These are phyloP conservation scores for Kwoniella sp. DNA, from an alignment of 768 basidiomycete genomes.

Conservation along the genomic window DNA sequence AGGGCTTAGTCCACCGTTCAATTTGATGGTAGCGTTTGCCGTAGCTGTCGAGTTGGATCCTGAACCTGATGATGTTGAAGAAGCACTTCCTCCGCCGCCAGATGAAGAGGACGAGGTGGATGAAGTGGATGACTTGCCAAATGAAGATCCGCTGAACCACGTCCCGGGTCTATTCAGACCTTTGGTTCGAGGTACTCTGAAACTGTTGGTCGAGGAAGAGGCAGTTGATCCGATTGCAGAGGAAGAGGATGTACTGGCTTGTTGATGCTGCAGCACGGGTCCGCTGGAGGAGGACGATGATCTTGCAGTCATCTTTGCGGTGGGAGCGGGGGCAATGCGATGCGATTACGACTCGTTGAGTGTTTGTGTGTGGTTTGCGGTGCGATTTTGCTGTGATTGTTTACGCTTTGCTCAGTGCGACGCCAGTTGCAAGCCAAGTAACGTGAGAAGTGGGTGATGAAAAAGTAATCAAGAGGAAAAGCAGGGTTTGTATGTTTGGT, in stretches of 20 bases:
- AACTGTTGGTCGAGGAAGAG: slow-evolving; percentile 9
- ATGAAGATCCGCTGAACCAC: slow-evolving; percentile 59
- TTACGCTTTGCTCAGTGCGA: background rate
- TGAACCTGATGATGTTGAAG: slow-evolving; percentile 3
- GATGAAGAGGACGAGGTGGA: slow-evolving; percentile 21
- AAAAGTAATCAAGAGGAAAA: background rate
- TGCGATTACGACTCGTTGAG: no score
- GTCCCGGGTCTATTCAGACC: slow-evolving; percentile 67
- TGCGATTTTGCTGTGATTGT: slow-evolving; percentile 3
- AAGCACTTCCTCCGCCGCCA: background rate
- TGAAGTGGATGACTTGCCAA: slow-evolving; percentile 21
- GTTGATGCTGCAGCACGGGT: slow-evolving; percentile 21
- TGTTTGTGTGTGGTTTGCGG: no score
- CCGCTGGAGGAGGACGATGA: slow-evolving; percentile 6
- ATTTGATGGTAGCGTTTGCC: background rate
- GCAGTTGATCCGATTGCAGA: slow-evolving; percentile 5
- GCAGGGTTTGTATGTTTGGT: background rate
- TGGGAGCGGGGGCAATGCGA: background rate
- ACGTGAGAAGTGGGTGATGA: background rate
- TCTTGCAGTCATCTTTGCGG: slow-evolving; percentile 15
- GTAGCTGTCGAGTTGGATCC: background rate
- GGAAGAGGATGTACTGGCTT: slow-evolving; percentile 1
- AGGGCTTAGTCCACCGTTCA: slow-evolving; percentile 11
- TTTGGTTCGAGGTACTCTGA: slow-evolving; percentile 29
- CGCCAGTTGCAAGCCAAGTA: background rate